Base-by-base conservation (phyloP, 2,329 filamentous ascomycete genomes). In the Lachnellula arida region DNA sequence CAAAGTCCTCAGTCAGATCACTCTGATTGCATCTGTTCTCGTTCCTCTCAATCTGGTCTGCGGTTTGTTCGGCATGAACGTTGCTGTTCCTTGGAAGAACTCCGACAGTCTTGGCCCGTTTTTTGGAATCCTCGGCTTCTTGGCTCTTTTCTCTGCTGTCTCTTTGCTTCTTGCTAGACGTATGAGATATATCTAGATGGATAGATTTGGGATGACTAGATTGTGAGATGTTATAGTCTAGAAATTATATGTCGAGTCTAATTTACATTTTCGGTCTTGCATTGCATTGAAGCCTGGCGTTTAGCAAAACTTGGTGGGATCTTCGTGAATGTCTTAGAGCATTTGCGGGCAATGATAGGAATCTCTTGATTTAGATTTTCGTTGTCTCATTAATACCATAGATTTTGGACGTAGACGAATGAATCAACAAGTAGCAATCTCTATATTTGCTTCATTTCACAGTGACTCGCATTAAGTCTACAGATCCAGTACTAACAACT, bases 31-130 rank as follows among this genome's bases (percentile, higher is more conserved):
- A 0, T 96, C 93, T 3, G 89, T 99, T 63, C 82, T 99, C n/a
- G 92, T 99, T 56, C 94, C 94, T 3, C 84, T 99, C 63, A 99
- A 97, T 70, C 77, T 99, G 62, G 85, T 97, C 60, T 95, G 90
- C 57, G 54, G 66, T 72, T 63, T 67, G 54, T 67, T 67, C 68
- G 90, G 90, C 53, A 95, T 95, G 90, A 95, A 95, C 73, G 89
- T 95, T 1, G 69, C 71, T 4, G 86, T 94, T 15, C 89, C 89
- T 0, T 91, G 85, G 54, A 68, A 64, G 51, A 70, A 75, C 22
- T 71, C 71, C 19, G 67, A 61, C 0, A 76, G 70, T 51, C 65
- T 81, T 35, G 74, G 64, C 4, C 83, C 83, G 71, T 87, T 85
- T 73, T 84, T 84, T 65, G 76, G 76, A n/a, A 84, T 85, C 54